Evolutionary conservation across 441 rosid species (phyloP), one percentile per base, ranked within the genome.

Genomic region (Mallotus repandus): DNA sequence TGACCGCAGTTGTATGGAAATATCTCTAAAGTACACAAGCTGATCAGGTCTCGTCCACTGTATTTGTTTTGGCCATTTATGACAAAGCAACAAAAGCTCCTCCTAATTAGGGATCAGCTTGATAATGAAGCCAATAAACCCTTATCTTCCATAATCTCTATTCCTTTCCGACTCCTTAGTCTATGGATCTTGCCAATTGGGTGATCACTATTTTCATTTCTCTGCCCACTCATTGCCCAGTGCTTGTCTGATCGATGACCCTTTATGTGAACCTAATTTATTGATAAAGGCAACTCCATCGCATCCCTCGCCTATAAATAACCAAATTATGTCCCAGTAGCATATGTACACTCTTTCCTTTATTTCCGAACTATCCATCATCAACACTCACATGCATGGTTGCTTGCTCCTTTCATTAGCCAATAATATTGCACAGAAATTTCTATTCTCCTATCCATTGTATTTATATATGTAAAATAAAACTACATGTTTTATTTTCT

Each of bases 31-130:
- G 78, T 82, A 71, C 83, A 74, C 48, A 53, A 72, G 52, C 79
- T 74, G 77, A 74, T 77, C 64, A 76, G 78, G 32, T 75, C 62
- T 49, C 45, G 8, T 77, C 63, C 75, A 77, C 86, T 79, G 82
- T 76, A 22, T 81, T 71, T 79, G 80, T 76, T 76, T 77, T 82
- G 80, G 74, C 86, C 78, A 81, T 83, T 81, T 78, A 73, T 73
- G 74, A 80, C 72, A 81, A 83, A 76, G 78, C 85, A 81, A 81
- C 87, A 80, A 77, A 76, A 63, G 9, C 63, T 64, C 67, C 49
- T 41, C 50, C 45, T 38, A 73, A 19, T 16, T 35, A 64, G 67
- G 67, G 41, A n/a, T 73, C 68, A 45, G 9, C 9, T 70, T 80
- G 68, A 76, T 69, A 68, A 64, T 56, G 43, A 77, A 77, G 38